Evolutionary conservation across 495 filamentous ascomycete species (phyloP), one percentile per base, ranked within the genome.

Genomic region (Aspergillus coremiiformis): DNA sequence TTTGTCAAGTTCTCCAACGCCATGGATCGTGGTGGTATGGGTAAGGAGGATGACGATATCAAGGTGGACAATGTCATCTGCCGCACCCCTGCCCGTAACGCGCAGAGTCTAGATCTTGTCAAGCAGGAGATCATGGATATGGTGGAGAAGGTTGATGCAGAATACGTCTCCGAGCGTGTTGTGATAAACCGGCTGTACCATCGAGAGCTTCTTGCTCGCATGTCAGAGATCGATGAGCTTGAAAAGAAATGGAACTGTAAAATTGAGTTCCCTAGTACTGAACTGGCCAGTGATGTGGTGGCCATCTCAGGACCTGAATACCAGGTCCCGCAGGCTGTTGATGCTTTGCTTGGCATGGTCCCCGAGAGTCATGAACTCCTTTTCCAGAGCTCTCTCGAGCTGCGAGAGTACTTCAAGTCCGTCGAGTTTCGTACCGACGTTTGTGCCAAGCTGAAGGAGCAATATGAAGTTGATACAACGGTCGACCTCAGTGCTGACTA

Each of bases 1-100:
- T 99, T 97, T 56, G 93, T 99, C 73, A 99, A 99, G 66, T 99
- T 99, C 65, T 95, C 90, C 56, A 99, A 99, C 62, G 93, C 94
- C 22, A 97, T 97, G 94, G 93, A 99, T 68, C 87, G 93, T 59
- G 91, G 90, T 51, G 90, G 90, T 10, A 84, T 94, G 68, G 87
- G 89, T 55, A 88, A 90, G 55, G 93, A 97, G 60, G 91, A 95
- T 62, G 94, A 97, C 66, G 93, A 97, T 65, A 89, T 93, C 70
- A 94, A 95, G 66, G 91, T 96, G 44, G 93, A 97, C 75, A 99
- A 99, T 68, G 93, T 99, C 56, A 95, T 99, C 60, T 97, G 94
- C 67, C 86, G 94, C 21, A 99, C 93, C 0, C 93, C 93, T 12
- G 93, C 93, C 55, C 87, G 93, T 51, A 99, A 99, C 70, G 93